phyloP scores from a whole-genome alignment of 257 asterid species.

The Solanum pinnatisectum region DNA sequence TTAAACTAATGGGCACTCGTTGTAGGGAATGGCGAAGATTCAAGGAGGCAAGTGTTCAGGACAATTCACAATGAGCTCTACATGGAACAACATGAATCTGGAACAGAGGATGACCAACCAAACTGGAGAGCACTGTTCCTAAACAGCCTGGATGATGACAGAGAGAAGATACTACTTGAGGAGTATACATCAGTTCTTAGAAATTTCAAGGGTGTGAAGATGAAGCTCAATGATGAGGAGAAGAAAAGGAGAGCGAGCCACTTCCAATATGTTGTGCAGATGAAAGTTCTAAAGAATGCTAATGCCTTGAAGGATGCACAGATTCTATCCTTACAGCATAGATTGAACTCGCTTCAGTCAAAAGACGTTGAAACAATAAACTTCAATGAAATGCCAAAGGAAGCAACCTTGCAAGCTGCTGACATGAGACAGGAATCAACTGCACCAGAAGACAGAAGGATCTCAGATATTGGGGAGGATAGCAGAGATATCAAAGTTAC shows the following conservation, averaged over 20 bases:
- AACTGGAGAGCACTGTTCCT: constrained; percentile 36
- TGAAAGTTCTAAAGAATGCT: constrained; percentile 31
- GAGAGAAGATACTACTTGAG: constrained; percentile 30
- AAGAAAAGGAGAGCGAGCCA: constrained; percentile 36
- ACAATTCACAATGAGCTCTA: neutral
- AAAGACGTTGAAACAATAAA: neutral
- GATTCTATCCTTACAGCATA: constrained; percentile 25
- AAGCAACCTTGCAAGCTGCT: neutral
- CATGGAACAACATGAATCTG: constrained; percentile 9
- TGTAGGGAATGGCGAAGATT: constrained; percentile 14
- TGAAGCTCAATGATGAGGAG: constrained; percentile 38
- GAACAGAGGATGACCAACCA: constrained; percentile 21
- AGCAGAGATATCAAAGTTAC: constrained; percentile 8
- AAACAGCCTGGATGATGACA: constrained; percentile 34
- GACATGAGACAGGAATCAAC: neutral
- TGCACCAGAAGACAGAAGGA: neutral
- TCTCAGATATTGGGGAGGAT: constrained; percentile 11
- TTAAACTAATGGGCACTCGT: neutral
- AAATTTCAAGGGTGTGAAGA: constrained; percentile 34
- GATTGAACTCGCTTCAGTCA: constrained; percentile 7
- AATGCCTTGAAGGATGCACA: constrained; percentile 37
- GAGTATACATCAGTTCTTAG: constrained; percentile 30
- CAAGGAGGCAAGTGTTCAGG: constrained; percentile 2
- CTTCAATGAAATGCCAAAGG: neutral
- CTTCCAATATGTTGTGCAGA: constrained; percentile 35